These are phyloP conservation scores for Cunninghamia lanceolata DNA, from an alignment of 75 land plant genomes.

Conservation along the genomic window DNA sequence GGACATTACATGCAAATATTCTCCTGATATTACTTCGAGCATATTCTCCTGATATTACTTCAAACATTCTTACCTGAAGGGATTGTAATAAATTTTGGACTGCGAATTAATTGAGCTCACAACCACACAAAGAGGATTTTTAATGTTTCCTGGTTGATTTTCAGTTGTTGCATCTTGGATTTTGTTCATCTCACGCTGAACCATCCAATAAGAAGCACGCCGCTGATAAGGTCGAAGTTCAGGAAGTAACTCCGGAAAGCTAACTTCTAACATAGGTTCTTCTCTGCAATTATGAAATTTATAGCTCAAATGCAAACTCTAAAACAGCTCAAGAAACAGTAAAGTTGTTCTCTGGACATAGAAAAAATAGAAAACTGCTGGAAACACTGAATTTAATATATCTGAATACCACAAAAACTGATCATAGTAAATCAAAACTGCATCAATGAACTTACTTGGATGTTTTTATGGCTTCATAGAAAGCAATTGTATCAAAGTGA, in stretches of 20 bases:
- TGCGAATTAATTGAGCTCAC: constrained; percentile 47
- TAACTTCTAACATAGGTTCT: constrained; percentile 57
- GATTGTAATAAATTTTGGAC: constrained; percentile 72
- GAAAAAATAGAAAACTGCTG: background rate
- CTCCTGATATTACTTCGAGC: background rate
- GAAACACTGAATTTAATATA: background rate
- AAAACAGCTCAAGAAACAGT: background rate
- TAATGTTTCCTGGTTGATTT: constrained; percentile 3
- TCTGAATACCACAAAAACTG: background rate
- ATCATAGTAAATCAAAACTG: background rate
- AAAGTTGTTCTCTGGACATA: background rate
- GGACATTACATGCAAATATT: background rate
- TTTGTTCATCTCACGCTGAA: constrained; percentile 58
- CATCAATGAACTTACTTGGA: constrained; percentile 53
- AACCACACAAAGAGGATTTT: constrained; percentile 66
- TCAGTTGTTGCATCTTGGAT: background rate
- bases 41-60: background rate
- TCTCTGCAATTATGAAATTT: constrained; percentile 34
- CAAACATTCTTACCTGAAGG: constrained; percentile 64
- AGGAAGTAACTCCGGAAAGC: constrained; percentile 62
- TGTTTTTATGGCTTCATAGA: constrained; percentile 89
- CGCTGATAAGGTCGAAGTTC: constrained; percentile 88
- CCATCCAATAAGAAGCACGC: constrained; percentile 96
- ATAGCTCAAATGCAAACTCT: constrained; percentile 1
- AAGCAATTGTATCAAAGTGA: constrained; percentile 67